Evolutionary conservation across 805 yeast species (phyloP).

Genomic region (Pichia phayaonensis): DNA sequence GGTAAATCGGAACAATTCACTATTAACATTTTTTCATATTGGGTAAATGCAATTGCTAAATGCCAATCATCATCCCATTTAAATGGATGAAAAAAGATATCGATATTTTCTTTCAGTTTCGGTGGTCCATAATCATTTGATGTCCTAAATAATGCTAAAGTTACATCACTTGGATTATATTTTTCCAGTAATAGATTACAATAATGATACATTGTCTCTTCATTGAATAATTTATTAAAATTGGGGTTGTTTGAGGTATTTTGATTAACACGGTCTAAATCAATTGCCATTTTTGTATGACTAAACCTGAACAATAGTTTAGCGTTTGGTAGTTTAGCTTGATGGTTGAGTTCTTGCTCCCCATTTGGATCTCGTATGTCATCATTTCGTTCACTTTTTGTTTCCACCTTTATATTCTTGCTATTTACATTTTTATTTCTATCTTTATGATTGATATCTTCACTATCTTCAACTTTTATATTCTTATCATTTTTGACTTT

Average conservation of each 20-base stretch:
- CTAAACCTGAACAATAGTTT: background rate
- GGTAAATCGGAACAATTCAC: constrained; percentile 21
- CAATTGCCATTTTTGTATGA: background rate
- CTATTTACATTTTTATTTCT: too few relatives aligned
- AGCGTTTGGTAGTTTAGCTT: background rate
- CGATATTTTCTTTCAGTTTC: constrained; percentile 4
- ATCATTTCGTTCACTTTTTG: background rate
- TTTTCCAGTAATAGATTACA: constrained; percentile 23
- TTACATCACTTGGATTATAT: constrained; percentile 11
- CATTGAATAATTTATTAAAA: background rate
- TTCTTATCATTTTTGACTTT: background rate
- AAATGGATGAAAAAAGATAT: constrained; percentile 27
- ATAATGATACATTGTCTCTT: constrained; percentile 25
- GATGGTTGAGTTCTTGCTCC: background rate
- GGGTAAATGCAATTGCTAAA: constrained; percentile 25
- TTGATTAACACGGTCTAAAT: background rate
- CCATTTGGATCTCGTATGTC: background rate
- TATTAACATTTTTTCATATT: constrained; percentile 19
- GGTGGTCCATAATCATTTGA: constrained; percentile 24
- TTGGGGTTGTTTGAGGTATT: background rate
- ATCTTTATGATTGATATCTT: too few relatives aligned
- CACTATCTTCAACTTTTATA: background rate
- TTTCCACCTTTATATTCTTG: too few relatives aligned
- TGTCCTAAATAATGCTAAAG: constrained; percentile 19
- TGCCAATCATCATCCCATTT: constrained; percentile 28